A percentile compares a stretch with the other conserved stretches of the same genome.
phyloP scores from a whole-genome alignment of 352 stramenopile species.

The Peronosclerospora sorghi region DNA sequence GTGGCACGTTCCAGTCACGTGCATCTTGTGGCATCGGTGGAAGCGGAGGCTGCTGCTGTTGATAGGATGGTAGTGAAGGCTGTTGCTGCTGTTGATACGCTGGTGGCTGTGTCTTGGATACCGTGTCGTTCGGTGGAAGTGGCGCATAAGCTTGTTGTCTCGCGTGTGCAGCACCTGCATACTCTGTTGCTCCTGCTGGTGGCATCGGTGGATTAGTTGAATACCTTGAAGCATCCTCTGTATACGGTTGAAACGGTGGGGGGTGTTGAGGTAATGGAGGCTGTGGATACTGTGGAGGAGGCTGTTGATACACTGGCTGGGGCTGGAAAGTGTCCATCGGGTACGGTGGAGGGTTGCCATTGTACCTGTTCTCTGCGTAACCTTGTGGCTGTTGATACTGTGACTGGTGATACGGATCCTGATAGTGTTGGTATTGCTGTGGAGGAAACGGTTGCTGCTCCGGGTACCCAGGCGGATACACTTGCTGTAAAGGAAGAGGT shows the following conservation, averaged over 20 bases:
- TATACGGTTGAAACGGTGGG: constrained; percentile 7
- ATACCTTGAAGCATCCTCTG: constrained; percentile 12
- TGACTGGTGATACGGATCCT: too few species aligned
- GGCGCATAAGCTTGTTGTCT: constrained; percentile 33
- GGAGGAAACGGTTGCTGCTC: too few species aligned
- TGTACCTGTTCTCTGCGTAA: constrained; percentile 13
- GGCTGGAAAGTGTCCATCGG: neutral
- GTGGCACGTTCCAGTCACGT: constrained; percentile 7
- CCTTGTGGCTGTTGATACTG: constrained; percentile 15
- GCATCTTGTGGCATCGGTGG: constrained; percentile 4
- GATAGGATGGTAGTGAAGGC: neutral
- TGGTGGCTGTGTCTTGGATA: neutral
- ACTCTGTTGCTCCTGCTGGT: constrained; percentile 11
- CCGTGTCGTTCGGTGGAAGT: constrained; percentile 7
- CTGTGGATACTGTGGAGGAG: neutral
- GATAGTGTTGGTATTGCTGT: too few species aligned
- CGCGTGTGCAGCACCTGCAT: constrained; percentile 21
- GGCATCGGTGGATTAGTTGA: constrained; percentile 8
- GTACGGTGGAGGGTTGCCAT: constrained; percentile 8
- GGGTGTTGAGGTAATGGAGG: neutral
- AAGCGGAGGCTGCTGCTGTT: constrained; percentile 6
- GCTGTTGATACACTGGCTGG: neutral
- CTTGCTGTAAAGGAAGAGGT: too few species aligned
- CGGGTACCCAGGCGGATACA: too few species aligned
- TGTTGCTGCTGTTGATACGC: neutral